Conservation (phyloP, 148 eudicot genomes). For the Vaccinium vitisidaea region DNA sequence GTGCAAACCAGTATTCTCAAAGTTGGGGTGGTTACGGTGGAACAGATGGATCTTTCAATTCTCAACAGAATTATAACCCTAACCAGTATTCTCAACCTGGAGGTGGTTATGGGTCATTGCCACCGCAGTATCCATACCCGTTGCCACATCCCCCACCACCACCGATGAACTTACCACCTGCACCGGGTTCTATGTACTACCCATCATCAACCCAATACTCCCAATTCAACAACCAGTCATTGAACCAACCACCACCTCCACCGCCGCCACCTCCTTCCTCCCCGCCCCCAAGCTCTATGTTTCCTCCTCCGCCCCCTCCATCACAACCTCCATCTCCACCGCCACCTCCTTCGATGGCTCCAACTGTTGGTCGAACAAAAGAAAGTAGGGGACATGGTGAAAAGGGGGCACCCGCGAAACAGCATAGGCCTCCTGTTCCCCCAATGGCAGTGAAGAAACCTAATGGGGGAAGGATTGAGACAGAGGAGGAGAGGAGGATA, state of each 20-base stretch:
- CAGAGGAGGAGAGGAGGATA: constrained; percentile 87
- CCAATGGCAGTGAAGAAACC: constrained; percentile 44
- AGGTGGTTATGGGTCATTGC: constrained; percentile 35
- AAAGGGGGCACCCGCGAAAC: constrained; percentile 45
- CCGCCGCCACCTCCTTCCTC: constrained; percentile 79
- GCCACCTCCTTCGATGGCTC: constrained; percentile 44
- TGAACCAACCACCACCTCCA: constrained; percentile 57
- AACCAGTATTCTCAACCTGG: constrained; percentile 46
- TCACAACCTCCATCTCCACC: constrained; percentile 61
- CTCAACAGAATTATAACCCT: constrained; percentile 44
- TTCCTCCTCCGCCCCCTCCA: constrained; percentile 62
- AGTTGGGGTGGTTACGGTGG: constrained; percentile 62
- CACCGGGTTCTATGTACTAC: constrained; percentile 51
- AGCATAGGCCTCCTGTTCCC: constrained; percentile 59
- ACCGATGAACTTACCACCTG: constrained; percentile 37
- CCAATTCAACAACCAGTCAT: constrained; percentile 59
- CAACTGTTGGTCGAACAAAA: constrained; percentile 38
- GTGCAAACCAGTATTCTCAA: constrained; percentile 54
- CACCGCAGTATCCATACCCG: constrained; percentile 54
- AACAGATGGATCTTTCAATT: constrained; percentile 36
- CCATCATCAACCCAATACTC: constrained; percentile 69
- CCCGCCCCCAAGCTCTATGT: constrained; percentile 56
- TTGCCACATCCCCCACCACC: constrained; percentile 84
- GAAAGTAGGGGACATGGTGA: constrained; percentile 53
- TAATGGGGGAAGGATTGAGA: constrained; percentile 70